A percentile compares a stretch with the other conserved stretches of the same genome.
These are phyloP conservation scores for Dactylellina parvicollis DNA, from an alignment of 2,329 filamentous ascomycete species.

Conservation along the genomic window DNA sequence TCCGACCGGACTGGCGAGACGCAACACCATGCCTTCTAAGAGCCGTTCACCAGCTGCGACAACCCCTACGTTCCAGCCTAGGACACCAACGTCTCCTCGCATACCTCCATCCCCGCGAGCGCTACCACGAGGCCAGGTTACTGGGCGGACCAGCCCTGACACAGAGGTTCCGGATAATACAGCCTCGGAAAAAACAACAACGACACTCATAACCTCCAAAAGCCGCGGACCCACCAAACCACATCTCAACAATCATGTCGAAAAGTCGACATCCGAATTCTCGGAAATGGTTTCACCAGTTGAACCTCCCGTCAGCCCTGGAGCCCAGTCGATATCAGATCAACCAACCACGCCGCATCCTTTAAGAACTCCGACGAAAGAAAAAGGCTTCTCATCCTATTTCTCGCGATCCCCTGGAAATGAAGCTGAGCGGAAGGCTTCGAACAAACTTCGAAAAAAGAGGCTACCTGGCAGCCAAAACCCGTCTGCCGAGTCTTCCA, in stretches of 20 bases:
- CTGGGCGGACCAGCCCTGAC: constrained; percentile 16
- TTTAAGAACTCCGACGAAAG: constrained; percentile 70
- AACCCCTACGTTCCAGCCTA: constrained; percentile 73
- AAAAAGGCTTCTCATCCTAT: constrained; percentile 74
- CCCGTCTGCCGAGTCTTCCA: constrained; percentile 90
- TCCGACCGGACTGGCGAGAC: constrained; percentile 74
- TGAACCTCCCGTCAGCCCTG: constrained; percentile 64
- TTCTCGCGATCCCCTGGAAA: constrained; percentile 75
- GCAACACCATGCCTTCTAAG: constrained; percentile 94
- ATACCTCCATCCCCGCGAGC: constrained; percentile 60
- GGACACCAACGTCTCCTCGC: constrained; percentile 66
- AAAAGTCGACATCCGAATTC: constrained; percentile 59
- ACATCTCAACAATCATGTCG: constrained; percentile 47
- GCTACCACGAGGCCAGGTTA: constrained; percentile 35
- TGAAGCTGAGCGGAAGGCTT: constrained; percentile 74
- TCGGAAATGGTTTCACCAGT: constrained; percentile 63
- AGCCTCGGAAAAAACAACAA: constrained; percentile 52
- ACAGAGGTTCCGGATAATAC: constrained; percentile 58
- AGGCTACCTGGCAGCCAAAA: constrained; percentile 78
- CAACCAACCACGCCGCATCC: constrained; percentile 41
- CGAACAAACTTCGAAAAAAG: constrained; percentile 93
- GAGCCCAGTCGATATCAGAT: constrained; percentile 7
- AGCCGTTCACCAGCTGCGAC: constrained; percentile 77
- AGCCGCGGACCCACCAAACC: constrained; percentile 59
- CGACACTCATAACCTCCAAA: neutral